phyloP scores from a whole-genome alignment of 169 alveolate species.

The Blepharisma undulans region DNA sequence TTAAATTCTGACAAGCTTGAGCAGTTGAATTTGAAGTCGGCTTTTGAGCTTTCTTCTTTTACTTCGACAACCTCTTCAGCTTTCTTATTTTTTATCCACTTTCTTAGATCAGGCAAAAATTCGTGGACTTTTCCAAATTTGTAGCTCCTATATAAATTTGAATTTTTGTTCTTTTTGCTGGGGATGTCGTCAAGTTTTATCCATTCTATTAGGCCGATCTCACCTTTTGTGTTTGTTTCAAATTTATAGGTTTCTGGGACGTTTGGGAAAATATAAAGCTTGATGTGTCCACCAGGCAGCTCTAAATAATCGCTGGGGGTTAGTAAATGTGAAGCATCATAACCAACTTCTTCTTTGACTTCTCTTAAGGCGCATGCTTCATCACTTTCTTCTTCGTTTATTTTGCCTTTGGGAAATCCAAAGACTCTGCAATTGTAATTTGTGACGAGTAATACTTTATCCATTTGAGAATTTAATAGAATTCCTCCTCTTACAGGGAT shows the following conservation, averaged over 20 bases:
- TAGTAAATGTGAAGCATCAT: slow-evolving; percentile 79
- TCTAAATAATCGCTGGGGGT: slow-evolving; percentile 79
- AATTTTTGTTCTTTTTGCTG: slow-evolving; percentile 2
- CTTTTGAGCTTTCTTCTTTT: neutral
- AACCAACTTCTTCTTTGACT: slow-evolving; percentile 92
- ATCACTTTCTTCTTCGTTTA: slow-evolving; percentile 92
- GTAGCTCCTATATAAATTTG: slow-evolving; percentile 12
- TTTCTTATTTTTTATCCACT: slow-evolving; percentile 30
- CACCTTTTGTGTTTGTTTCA: slow-evolving; percentile 19
- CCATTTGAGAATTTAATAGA: slow-evolving; percentile 15
- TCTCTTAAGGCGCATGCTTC: slow-evolving; percentile 94
- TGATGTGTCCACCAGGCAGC: slow-evolving; percentile 44
- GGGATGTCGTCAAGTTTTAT: slow-evolving; percentile 38
- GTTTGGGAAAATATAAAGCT: slow-evolving; percentile 22
- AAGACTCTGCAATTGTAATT: slow-evolving; percentile 86
- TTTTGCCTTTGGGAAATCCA: slow-evolving; percentile 95
- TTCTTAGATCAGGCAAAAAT: slow-evolving; percentile 18
- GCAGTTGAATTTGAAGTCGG: neutral
- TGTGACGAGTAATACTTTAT: slow-evolving; percentile 61
- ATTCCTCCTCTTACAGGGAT: slow-evolving; percentile 41
- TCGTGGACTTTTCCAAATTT: slow-evolving; percentile 27
- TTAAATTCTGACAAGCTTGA: neutral
- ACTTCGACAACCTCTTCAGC: neutral
- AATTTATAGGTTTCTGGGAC: neutral
- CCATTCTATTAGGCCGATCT: slow-evolving; percentile 27